Evolutionary conservation across 345 rosid genomes (phyloP).

Genomic region (Boechera stricta): DNA sequence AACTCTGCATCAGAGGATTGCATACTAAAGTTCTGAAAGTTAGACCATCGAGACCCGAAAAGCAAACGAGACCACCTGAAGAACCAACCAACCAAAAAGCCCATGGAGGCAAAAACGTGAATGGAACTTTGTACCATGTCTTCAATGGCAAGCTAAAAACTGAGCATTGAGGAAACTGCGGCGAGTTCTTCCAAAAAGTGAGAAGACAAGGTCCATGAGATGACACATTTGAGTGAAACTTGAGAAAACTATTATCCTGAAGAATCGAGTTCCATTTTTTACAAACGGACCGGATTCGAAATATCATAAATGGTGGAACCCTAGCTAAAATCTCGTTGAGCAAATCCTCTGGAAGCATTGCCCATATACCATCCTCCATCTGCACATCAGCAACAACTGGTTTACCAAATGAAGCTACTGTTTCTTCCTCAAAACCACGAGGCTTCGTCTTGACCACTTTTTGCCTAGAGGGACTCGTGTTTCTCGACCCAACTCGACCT

Average conservation of each 20-base stretch:
- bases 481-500: constrained; percentile 77
- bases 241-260: constrained; percentile 84
- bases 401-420: constrained; percentile 80
- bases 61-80: constrained; percentile 88
- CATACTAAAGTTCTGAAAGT: constrained; percentile 84
- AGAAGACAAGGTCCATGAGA: constrained; percentile 93
- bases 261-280: constrained; percentile 89
- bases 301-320: constrained; percentile 93
- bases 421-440: constrained; percentile 93
- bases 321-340: constrained; percentile 85
- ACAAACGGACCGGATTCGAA: constrained; percentile 86
- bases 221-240: constrained; percentile 69
- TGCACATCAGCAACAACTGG: constrained; percentile 66
- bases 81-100: constrained; percentile 95
- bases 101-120: constrained; percentile 90
- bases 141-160: constrained; percentile 92
- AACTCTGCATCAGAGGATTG: constrained; percentile 86
- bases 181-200: constrained; percentile 92
- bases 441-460: constrained; percentile 89
- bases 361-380: constrained; percentile 95
- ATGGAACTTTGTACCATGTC: constrained; percentile 91
- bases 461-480: constrained; percentile 86
- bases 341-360: constrained; percentile 96
- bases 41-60: constrained; percentile 88
- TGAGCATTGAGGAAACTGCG: constrained; percentile 81